Evolutionary conservation across 306 rosid genomes (phyloP).

Genomic region (Cicer chorassanicum): DNA sequence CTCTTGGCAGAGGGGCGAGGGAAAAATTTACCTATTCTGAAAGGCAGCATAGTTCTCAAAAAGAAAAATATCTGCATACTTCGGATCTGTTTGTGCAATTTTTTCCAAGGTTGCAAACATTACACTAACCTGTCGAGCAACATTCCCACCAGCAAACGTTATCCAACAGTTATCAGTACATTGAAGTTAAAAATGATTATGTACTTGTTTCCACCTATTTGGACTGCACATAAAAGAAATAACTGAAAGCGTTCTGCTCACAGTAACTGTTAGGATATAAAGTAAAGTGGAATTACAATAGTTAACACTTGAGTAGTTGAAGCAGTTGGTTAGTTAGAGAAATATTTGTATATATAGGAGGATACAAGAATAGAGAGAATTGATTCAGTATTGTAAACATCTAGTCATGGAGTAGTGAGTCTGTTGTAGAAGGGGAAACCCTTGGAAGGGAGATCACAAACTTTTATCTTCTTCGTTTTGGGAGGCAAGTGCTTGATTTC

Average conservation of each 20-base stretch:
- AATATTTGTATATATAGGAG: not conserved
- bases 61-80: conserved; percentile 85
- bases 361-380: not conserved
- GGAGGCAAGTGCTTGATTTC: conserved; percentile 30
- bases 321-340: not conserved
- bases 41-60: conserved; percentile 96
- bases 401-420: not conserved
- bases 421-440: not conserved
- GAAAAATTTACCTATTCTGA: conserved; percentile 79
- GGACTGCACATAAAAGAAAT: conserved; percentile 29
- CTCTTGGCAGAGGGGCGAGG: conserved; percentile 31
- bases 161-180: conserved; percentile 11
- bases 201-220: conserved; percentile 5
- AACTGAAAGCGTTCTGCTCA: not conserved
- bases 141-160: conserved; percentile 35
- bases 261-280: not conserved
- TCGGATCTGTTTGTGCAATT: conserved; percentile 93
- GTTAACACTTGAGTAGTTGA: not conserved
- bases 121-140: conserved; percentile 79
- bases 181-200: conserved; percentile 4
- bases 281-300: not conserved
- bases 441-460: not conserved
- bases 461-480: not conserved
- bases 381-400: not conserved
- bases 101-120: conserved; percentile 97